These are phyloP conservation scores for Angomonas deanei DNA, from an alignment of 208 protist species.

Conservation along the genomic window DNA sequence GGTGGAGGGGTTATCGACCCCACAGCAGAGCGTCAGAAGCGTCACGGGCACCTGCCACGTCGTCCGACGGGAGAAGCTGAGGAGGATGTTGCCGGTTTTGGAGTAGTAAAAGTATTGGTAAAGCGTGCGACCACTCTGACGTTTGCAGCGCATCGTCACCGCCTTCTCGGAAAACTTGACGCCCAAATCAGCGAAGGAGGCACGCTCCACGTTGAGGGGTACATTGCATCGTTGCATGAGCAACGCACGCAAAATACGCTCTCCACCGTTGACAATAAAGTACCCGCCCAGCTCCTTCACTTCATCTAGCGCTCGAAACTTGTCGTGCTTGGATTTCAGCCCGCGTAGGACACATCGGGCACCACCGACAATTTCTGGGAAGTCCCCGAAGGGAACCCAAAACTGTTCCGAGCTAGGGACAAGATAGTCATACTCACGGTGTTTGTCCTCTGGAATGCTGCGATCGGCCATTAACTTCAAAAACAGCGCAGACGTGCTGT, in stretches of 20 bases:
- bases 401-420: constrained; percentile 76
- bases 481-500: constrained; percentile 67
- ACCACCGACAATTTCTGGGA: constrained; percentile 85
- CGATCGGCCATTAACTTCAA: constrained; percentile 59
- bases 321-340: constrained; percentile 54
- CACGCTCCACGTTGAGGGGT: constrained; percentile 87
- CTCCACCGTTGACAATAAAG: constrained; percentile 98
- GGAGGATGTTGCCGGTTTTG: constrained; percentile 76
- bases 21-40: constrained; percentile 69
- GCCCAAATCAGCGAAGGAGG: constrained; percentile 90
- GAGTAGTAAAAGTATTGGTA: constrained; percentile 98
- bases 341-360: constrained; percentile 70
- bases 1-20: constrained; percentile 41
- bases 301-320: constrained; percentile 89
- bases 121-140: constrained; percentile 85
- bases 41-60: constrained; percentile 83
- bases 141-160: constrained; percentile 93
- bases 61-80: constrained; percentile 81
- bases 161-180: constrained; percentile 93
- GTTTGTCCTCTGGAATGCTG: constrained; percentile 31
- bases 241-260: constrained; percentile 97
- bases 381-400: constrained; percentile 69
- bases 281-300: constrained; percentile 97
- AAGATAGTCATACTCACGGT: constrained; percentile 53
- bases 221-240: constrained; percentile 95